These are phyloP conservation scores for Vickermania spadyakhi DNA, from an alignment of 208 protist genomes.

Conservation along the genomic window DNA sequence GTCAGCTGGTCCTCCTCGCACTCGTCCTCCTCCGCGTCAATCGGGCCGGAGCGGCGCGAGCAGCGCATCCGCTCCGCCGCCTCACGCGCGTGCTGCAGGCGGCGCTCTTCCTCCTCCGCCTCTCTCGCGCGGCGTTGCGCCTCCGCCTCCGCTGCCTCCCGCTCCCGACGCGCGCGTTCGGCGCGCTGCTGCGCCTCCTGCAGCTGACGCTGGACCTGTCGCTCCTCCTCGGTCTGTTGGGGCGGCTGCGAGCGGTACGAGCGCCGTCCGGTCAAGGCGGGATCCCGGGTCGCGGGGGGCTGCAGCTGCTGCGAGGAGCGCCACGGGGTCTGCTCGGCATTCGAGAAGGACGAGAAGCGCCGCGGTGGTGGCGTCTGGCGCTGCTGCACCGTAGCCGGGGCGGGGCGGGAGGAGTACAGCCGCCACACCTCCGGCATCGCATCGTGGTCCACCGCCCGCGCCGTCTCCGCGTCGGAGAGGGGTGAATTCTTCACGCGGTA, in stretches of 20 bases:
- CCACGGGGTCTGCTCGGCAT: not conserved
- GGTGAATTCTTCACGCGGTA: constrained; percentile 8
- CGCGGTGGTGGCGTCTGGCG: constrained; percentile 18
- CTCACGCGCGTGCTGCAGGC: not conserved
- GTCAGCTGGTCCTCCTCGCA: constrained; percentile 29
- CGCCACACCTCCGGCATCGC: constrained; percentile 17
- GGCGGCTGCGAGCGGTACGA: not conserved
- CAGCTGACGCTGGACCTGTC: not conserved
- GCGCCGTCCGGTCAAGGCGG: constrained; percentile 1
- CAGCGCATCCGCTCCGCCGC: constrained; percentile 4
- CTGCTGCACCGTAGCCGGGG: constrained; percentile 34
- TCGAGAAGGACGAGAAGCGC: not conserved
- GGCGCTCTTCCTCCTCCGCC: constrained; percentile 5
- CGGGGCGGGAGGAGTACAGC: constrained; percentile 41
- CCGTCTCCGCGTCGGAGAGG: constrained; percentile 6
- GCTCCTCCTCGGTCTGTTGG: not conserved
- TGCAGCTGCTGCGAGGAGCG: not conserved
- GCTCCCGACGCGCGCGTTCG: not conserved
- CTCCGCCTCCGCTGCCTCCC: not conserved
- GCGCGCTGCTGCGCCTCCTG: not conserved
- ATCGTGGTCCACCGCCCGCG: constrained; percentile 9
- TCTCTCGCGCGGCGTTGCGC: not conserved
- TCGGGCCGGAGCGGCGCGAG: constrained; percentile 11
- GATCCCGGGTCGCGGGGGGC: not conserved
- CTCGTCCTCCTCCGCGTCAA: constrained; percentile 24